A percentile compares a stretch with the other conserved stretches of the same genome.
These are phyloP conservation scores for Alternaria solani DNA, from an alignment of 2,329 filamentous ascomycete species.

Conservation along the genomic window DNA sequence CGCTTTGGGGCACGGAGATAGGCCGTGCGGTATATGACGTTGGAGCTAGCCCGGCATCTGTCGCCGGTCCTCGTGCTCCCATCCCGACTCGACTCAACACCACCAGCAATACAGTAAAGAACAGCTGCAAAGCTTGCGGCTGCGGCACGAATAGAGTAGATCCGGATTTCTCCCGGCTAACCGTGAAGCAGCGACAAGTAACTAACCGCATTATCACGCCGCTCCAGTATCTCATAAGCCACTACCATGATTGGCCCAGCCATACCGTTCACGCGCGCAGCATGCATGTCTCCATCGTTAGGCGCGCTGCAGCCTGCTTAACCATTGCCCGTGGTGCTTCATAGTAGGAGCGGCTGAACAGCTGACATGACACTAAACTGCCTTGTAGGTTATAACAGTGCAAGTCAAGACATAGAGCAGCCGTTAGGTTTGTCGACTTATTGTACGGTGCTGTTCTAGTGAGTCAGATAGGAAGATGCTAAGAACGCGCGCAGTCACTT, in stretches of 20 bases:
- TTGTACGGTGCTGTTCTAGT: no score
- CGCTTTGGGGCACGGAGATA: neutral
- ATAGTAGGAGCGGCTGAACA: no score
- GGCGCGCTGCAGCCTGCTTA: neutral
- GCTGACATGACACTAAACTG: no score
- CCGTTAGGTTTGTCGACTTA: no score
- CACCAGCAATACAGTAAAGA: neutral
- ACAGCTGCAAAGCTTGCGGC: neutral
- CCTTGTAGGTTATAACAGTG: no score
- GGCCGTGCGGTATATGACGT: constrained; percentile 18
- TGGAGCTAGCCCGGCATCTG: constrained; percentile 13
- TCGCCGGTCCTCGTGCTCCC: neutral
- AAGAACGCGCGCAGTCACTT: no score
- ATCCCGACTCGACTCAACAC: neutral
- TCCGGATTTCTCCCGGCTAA: neutral
- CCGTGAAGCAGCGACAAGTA: fast-evolving
- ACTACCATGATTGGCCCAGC: neutral
- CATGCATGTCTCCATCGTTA: neutral
- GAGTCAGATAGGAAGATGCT: no score
- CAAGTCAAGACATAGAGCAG: no score
- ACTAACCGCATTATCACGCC: neutral
- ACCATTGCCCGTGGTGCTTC: no score
- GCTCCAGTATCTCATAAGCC: neutral
- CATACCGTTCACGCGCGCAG: neutral
- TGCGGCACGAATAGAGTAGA: fast-evolving